Evolutionary conservation across 202 grass and related monocot genomes (phyloP), one percentile per base, ranked within the genome.

Genomic region (Setaria italica): DNA sequence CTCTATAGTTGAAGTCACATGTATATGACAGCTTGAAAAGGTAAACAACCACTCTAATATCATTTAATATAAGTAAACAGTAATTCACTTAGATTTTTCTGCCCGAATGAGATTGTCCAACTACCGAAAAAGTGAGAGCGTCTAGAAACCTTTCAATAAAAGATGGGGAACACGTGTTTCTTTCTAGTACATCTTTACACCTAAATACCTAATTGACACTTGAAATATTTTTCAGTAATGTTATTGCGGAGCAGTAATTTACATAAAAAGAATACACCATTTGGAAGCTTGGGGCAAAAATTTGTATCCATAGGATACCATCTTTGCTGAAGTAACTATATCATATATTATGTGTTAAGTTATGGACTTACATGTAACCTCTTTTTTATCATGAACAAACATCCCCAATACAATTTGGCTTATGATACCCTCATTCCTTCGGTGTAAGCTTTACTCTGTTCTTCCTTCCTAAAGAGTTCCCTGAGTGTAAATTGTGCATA

Each of bases 141-240:
- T 90, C 89, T 90, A 90, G 89, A 90, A 90, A 63, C 80, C 80
- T 90, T 80, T 87, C 14, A 57, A 81, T 70, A 50, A 80, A 87
- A 70, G 33, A 80, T 53, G 62, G 67, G 14, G 19, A 84, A 11
- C 33, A 51, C 21, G 16, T 58, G 41, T 41, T 34, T 35, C 51
- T 60, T 60, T 72, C 63, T 14, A 46, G 5, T 6, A 69, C 29
- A 76, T 11, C 19, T 90, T 87, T 89, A 35, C 78, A 84, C 45
- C 70, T 35, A 62, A 82, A 71, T 65, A 42, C 45, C 19, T 42
- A 11, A 65, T 19, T 72, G 46, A 55, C 33, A 49, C 10, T 54
- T 42, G 3, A 54, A 85, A 1, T 21, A 33, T 48, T 15, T 62
- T 16, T 67, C 12, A 12, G 20, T 3, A 54, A 65, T 21, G 33